phyloP scores from a whole-genome alignment of 2,329 filamentous ascomycete species.

The Colletotrichum brevisporum region DNA sequence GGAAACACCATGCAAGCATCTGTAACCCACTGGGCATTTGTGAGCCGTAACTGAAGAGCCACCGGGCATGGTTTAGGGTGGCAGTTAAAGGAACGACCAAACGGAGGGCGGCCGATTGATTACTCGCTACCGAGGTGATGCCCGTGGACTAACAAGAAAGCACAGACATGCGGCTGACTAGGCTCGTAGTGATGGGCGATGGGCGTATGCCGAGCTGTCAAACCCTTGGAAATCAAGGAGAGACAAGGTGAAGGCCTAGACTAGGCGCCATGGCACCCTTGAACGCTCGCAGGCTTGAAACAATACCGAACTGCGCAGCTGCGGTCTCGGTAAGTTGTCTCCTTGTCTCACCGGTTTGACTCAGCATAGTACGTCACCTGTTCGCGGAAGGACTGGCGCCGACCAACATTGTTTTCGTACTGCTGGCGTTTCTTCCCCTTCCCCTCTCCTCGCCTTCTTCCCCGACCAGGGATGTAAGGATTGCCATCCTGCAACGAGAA shows the following conservation, averaged over 20 bases:
- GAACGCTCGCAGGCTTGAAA: neutral
- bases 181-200: neutral
- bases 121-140: neutral
- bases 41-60: neutral
- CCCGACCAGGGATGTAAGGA: too few species aligned
- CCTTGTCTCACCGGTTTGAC: conserved; percentile 18
- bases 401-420: neutral
- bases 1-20: conserved; percentile 32
- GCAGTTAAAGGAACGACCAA: conserved; percentile 16
- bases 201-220: conserved; percentile 10
- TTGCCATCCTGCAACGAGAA: too few species aligned
- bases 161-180: neutral
- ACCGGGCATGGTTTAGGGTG: conserved; percentile 23
- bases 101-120: conserved; percentile 11
- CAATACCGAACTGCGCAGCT: conserved; percentile 5
- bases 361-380: conserved; percentile 12
- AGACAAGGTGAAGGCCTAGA: conserved; percentile 25
- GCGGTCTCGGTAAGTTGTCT: conserved; percentile 28
- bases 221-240: conserved; percentile 7
- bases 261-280: conserved; percentile 8
- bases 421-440: neutral
- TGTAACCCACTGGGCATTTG: conserved; percentile 16
- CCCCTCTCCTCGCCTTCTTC: too few species aligned
- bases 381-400: conserved; percentile 25
- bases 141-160: neutral